Percentiles rank a stretch among this genome's conserved stretches.
Conservation (phyloP, 2,329 filamentous ascomycete species). For the Pseudocercospora musae region DNA sequence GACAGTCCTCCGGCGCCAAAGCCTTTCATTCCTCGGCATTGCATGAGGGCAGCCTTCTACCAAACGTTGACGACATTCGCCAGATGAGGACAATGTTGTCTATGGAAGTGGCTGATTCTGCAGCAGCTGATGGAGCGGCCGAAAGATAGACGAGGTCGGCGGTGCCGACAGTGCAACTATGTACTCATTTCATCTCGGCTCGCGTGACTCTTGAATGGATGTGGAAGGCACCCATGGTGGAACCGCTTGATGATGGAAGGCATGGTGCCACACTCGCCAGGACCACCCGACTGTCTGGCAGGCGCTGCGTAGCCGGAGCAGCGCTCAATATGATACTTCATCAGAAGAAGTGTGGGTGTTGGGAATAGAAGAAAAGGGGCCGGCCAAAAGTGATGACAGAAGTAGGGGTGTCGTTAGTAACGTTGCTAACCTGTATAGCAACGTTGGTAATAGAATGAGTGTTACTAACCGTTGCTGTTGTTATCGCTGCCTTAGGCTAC, state of each 20-base stretch:
- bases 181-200: no score
- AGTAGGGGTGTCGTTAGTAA: no score
- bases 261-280: not conserved
- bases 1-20: slow-evolving; percentile 10
- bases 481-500: no score
- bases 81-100: slow-evolving; percentile 12
- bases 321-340: not conserved
- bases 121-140: not conserved
- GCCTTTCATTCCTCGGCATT: slow-evolving; percentile 27
- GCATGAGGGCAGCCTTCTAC: slow-evolving; percentile 2
- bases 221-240: not conserved
- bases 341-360: not conserved
- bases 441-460: no score
- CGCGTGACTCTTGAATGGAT: not conserved
- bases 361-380: not conserved
- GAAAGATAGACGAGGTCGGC: not conserved
- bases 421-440: no score
- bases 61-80: slow-evolving; percentile 15
- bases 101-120: not conserved
- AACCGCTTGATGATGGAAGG: not conserved
- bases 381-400: not conserved
- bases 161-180: not conserved
- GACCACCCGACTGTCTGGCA: not conserved
- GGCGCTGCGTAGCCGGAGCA: not conserved
- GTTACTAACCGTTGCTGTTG: no score